Evolutionary conservation across 768 basidiomycete genomes (phyloP).

Genomic region (Lactifluus hygrophoroides): DNA sequence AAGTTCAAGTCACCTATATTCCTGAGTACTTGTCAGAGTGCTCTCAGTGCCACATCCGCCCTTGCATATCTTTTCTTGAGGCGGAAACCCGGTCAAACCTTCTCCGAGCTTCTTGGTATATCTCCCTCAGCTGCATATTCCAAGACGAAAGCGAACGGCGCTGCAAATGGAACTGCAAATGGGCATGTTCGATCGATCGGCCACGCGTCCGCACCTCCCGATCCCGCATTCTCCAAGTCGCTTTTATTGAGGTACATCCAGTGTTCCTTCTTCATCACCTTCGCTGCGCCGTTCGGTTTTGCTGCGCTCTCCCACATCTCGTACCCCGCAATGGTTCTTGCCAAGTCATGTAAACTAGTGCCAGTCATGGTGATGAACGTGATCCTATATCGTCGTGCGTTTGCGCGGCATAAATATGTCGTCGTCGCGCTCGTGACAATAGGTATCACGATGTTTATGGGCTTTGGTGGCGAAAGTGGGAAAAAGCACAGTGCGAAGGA

Average conservation of each 20-base stretch:
- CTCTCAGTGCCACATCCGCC: constrained; percentile 67
- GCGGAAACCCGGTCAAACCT: constrained; percentile 42
- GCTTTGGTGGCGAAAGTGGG: constrained; percentile 56
- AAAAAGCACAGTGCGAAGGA: constrained; percentile 30
- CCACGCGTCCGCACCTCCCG: constrained; percentile 27
- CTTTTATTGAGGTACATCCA: constrained; percentile 74
- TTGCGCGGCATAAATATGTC: constrained; percentile 90
- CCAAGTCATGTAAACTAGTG: constrained; percentile 98
- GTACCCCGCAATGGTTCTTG: constrained; percentile 98
- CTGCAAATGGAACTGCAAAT: constrained; percentile 34
- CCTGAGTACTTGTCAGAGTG: constrained; percentile 78
- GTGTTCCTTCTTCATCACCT: constrained; percentile 79
- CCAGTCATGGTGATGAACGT: constrained; percentile 99
- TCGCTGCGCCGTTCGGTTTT: constrained; percentile 94
- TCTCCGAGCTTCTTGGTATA: constrained; percentile 57
- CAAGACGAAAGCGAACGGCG: constrained; percentile 21
- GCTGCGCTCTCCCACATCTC: constrained; percentile 92
- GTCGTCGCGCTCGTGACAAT: constrained; percentile 89
- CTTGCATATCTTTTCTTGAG: constrained; percentile 66
- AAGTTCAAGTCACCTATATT: constrained; percentile 84
- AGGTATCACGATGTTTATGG: constrained; percentile 94
- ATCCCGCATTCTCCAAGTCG: constrained; percentile 28
- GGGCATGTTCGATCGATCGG: constrained; percentile 24
- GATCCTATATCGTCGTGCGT: constrained; percentile 84
- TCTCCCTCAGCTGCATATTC: constrained; percentile 25